These are phyloP conservation scores for Xylaria sp. DNA, from an alignment of 2,329 filamentous ascomycete species.

Conservation along the genomic window DNA sequence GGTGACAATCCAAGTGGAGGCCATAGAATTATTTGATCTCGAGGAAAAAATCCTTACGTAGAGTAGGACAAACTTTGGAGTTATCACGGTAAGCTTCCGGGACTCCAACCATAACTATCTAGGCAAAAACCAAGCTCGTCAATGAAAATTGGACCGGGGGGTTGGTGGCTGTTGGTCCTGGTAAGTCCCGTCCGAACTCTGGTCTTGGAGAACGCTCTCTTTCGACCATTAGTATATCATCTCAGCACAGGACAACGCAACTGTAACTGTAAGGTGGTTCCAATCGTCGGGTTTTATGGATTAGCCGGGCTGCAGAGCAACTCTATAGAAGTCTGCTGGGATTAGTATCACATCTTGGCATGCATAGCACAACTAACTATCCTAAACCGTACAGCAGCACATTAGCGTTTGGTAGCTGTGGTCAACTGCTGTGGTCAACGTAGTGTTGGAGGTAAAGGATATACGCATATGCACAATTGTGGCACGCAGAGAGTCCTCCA, in stretches of 20 bases:
- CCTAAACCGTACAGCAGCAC: not conserved
- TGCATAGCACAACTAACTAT: not conserved
- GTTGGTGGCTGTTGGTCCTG: not conserved
- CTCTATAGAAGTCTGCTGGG: not conserved
- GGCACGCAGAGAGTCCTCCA: slow-evolving; percentile 21
- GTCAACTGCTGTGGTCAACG: too few species aligned
- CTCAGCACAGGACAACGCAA: not conserved
- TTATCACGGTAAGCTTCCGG: slow-evolving; percentile 18
- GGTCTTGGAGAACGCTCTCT: slow-evolving; percentile 23
- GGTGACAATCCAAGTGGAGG: slow-evolving; percentile 22
- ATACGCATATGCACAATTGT: slow-evolving; percentile 22
- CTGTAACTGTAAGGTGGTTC: not conserved
- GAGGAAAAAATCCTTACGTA: not conserved
- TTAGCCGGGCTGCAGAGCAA: slow-evolving; percentile 5
- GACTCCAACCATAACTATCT: slow-evolving; percentile 10
- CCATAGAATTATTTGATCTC: slow-evolving; percentile 13
- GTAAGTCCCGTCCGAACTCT: slow-evolving; percentile 15
- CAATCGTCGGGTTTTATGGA: slow-evolving; percentile 2
- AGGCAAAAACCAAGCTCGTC: slow-evolving; percentile 17
- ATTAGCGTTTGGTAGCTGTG: not conserved
- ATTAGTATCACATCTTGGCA: slow-evolving; percentile 29
- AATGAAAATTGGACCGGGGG: not conserved
- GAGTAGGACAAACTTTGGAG: not conserved
- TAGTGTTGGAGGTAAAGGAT: not conserved
- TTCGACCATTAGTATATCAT: slow-evolving; percentile 10